Percentiles rank a stretch among this genome's conserved stretches.
phyloP scores from a whole-genome alignment of 106 monocot species.

The Allium fistulosum region DNA sequence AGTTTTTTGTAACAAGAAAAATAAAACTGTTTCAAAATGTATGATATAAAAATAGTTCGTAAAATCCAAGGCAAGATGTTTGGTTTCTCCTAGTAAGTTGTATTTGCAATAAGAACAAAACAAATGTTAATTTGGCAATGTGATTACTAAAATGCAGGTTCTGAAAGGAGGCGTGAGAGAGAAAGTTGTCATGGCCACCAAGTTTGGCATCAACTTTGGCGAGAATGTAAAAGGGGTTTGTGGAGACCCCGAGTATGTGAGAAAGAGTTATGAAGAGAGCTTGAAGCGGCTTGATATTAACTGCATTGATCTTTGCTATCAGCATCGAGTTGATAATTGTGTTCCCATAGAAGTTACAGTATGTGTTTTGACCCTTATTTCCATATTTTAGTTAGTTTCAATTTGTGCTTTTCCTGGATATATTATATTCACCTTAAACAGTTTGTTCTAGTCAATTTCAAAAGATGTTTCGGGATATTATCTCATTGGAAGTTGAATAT shows the following conservation, averaged over 20 bases:
- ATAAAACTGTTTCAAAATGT: no score
- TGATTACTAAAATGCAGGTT: no score
- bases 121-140: no score
- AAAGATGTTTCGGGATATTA: neutral
- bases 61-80: no score
- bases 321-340: constrained; percentile 21
- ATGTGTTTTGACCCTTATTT: no score
- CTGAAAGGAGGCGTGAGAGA: constrained; percentile 10
- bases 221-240: neutral
- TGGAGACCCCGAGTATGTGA: constrained; percentile 26
- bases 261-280: constrained; percentile 25
- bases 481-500: neutral
- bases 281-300: constrained; percentile 28
- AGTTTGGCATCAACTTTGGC: constrained; percentile 12
- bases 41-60: no score
- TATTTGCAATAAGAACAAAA: no score
- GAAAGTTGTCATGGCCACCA: constrained; percentile 31
- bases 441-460: no score
- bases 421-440: neutral
- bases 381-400: no score
- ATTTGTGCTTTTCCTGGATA: no score
- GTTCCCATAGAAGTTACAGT: constrained; percentile 32
- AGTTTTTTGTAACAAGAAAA: no score
- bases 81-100: no score
- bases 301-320: constrained; percentile 42